Evolutionary conservation across 2,329 filamentous ascomycete species (phyloP).

Genomic region (Trichoderma sp.): DNA sequence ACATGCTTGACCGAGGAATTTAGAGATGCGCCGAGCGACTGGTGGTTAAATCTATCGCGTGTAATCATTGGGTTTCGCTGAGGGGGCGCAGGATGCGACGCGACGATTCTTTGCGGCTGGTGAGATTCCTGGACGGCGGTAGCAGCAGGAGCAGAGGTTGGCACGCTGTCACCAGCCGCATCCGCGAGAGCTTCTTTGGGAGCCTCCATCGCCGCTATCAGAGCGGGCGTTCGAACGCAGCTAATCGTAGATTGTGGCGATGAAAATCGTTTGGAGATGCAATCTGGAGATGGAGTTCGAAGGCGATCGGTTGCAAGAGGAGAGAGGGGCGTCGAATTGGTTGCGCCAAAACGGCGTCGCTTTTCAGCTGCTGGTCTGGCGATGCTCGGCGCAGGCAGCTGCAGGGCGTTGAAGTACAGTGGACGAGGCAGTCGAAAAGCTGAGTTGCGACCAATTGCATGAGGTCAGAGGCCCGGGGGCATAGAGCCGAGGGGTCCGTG

Average conservation of each 20-base stretch:
- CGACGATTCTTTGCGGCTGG: conserved; percentile 28
- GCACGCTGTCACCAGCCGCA: conserved; percentile 3
- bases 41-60: conserved; percentile 59
- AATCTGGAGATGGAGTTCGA: not conserved
- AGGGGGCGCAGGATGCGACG: conserved; percentile 30
- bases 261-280: not conserved
- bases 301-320: not conserved
- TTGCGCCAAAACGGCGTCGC: conserved; percentile 7
- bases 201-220: conserved; percentile 24
- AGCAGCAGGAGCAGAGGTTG: conserved; percentile 7
- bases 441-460: conserved; percentile 27
- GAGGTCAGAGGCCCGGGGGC: conserved; percentile 25
- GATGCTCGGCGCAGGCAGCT: conserved; percentile 21
- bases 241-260: not conserved
- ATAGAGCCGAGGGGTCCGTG: conserved; percentile 21
- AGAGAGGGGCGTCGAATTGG: not conserved
- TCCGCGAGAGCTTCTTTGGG: conserved; percentile 8
- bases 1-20: conserved; percentile 71
- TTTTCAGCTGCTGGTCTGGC: conserved; percentile 19
- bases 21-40: conserved; percentile 67
- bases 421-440: conserved; percentile 4
- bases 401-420: conserved; percentile 17
- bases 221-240: not conserved
- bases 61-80: conserved; percentile 35
- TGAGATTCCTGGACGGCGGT: conserved; percentile 21